phyloP scores from a whole-genome alignment of 768 basidiomycete genomes.

The Trametopsis cervina region DNA sequence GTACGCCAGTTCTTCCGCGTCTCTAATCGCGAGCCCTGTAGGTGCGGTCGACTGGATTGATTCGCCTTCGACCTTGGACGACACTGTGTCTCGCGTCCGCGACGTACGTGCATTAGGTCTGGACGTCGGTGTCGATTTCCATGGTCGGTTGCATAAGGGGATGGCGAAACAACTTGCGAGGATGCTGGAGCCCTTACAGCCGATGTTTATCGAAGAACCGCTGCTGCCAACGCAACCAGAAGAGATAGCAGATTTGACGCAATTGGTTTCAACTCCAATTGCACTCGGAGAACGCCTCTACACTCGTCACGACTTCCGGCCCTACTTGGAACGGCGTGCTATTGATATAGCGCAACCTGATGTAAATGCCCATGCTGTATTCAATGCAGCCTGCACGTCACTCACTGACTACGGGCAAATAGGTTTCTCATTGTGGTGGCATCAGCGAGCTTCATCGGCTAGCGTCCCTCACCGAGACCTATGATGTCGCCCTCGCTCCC shows the following conservation, averaged over 20 bases:
- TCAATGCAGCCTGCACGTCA: neutral
- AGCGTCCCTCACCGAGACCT: constrained; percentile 53
- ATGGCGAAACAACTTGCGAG: constrained; percentile 65
- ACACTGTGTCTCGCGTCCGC: constrained; percentile 46
- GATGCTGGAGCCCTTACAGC: constrained; percentile 49
- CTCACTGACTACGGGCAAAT: neutral
- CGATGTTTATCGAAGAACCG: constrained; percentile 65
- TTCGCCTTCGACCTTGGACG: constrained; percentile 44
- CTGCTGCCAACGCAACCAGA: constrained; percentile 52
- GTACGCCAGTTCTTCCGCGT: neutral
- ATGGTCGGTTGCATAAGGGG: constrained; percentile 60
- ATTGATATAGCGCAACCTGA: constrained; percentile 70
- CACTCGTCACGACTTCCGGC: constrained; percentile 54
- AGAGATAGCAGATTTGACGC: constrained; percentile 54
- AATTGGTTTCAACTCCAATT: constrained; percentile 51
- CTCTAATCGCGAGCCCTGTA: neutral
- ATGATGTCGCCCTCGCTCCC: constrained; percentile 66
- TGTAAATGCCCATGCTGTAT: constrained; percentile 26
- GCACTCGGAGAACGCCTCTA: constrained; percentile 60
- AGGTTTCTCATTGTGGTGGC: constrained; percentile 56
- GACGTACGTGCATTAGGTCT: constrained; percentile 37
- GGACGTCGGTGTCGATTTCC: constrained; percentile 66
- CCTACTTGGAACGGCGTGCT: constrained; percentile 55
- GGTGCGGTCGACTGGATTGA: constrained; percentile 40
- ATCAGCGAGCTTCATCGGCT: constrained; percentile 55